Percentiles rank a stretch among this genome's conserved stretches.
Conservation (phyloP, 371 early-diverging fungal species). For the Batkoa obscura region DNA sequence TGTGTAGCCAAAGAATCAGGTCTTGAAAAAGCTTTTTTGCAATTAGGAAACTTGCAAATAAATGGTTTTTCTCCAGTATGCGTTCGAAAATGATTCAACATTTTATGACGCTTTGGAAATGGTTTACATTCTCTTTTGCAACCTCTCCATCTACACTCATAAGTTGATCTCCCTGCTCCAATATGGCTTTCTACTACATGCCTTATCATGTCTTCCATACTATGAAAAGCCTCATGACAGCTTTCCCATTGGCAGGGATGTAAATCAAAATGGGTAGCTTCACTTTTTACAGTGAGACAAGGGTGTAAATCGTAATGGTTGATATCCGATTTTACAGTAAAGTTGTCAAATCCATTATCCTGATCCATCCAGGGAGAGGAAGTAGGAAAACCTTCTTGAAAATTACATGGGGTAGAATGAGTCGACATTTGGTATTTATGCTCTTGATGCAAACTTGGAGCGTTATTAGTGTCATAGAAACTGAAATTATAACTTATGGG, state of each 20-base stretch:
- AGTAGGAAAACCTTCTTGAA: background rate
- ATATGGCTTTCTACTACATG: slow-evolving; percentile 41
- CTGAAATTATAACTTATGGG: too few relatives aligned
- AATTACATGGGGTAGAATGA: slow-evolving; percentile 1
- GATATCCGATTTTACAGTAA: too few relatives aligned
- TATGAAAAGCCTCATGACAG: slow-evolving; percentile 22
- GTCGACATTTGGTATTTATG: too few relatives aligned
- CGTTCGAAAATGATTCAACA: slow-evolving; percentile 72
- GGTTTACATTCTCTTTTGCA: slow-evolving; percentile 56
- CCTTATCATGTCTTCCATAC: slow-evolving; percentile 28
- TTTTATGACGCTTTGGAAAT: slow-evolving; percentile 77
- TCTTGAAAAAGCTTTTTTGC: slow-evolving; percentile 66
- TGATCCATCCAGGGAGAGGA: slow-evolving; percentile 1
- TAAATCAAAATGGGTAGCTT: background rate
- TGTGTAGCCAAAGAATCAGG: slow-evolving; percentile 81
- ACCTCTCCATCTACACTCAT: slow-evolving; percentile 63
- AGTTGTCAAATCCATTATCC: background rate
- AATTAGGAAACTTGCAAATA: slow-evolving; percentile 21
- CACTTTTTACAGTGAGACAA: background rate
- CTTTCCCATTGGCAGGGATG: slow-evolving; percentile 31
- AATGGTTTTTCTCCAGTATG: slow-evolving; percentile 72
- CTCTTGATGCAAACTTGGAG: too few relatives aligned
- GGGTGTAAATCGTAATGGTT: background rate
- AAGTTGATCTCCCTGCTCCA: slow-evolving; percentile 46
- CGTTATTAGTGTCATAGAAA: too few relatives aligned